Evolutionary conservation across 73 alveolate species (phyloP), one percentile per base, ranked within the genome.

Genomic region (Blepharisma japonicum): DNA sequence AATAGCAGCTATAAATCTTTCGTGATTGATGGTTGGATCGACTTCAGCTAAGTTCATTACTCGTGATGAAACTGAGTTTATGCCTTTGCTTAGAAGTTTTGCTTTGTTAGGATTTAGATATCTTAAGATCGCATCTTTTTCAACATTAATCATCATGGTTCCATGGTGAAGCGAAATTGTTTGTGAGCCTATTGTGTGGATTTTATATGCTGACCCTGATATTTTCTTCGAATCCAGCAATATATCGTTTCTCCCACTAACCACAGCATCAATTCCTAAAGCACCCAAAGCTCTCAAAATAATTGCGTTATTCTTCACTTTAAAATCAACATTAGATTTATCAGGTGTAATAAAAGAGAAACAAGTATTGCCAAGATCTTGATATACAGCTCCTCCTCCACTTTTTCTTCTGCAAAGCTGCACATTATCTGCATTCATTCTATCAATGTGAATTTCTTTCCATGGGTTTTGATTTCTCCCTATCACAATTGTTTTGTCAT

Each of bases 371-470:
- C 98, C 98, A 38, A 89, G 68, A 68, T 90, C 97, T 72, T 84
- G 86, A 55, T 94, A 94, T n/a, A 94, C 97, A 55, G 98, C 96
- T 6, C 98, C 98, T 32, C 98, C 98, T 11, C 98, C 98, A 25
- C 91, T 79, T 68, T 90, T 84, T 74, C 95, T 76, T 55, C 97
- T 81, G 25, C 90, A 87, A 21, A 91, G 74, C 48, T 72, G 20
- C 45, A 93, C 89, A 18, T 82, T 82, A 68, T 91, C 95, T 47
- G 55, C 70, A 18, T 91, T 88, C 79, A 89, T 68, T n/a, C 49
- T 68, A 39, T 89, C 51, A 25, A 92, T 86, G 66, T 87, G 85
- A 85, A 97, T 91, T 81, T 94, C 98, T 71, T 89, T 88, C 97
- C 97, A 94, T 20, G 97, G 97, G 77, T 94, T 94, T 77, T 94